Evolutionary conservation across 371 early-diverging fungal species (phyloP).

Genomic region (Mortierella sp.): DNA sequence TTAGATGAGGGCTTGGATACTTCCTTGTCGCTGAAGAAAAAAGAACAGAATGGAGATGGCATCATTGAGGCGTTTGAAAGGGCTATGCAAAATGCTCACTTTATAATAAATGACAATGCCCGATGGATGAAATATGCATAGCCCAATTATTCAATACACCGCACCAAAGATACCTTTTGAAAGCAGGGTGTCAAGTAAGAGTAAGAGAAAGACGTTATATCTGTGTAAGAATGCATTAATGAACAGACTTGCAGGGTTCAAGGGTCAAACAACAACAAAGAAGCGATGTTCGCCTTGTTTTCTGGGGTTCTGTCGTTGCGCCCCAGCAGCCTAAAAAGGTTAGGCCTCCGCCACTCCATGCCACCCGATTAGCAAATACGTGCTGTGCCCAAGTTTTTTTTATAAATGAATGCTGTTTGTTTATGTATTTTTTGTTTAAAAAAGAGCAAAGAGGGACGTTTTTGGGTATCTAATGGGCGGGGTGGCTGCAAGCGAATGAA

Average conservation of each 20-base stretch:
- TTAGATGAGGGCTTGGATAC: background rate
- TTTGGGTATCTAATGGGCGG: background rate
- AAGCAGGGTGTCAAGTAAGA: background rate
- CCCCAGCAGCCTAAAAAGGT: background rate
- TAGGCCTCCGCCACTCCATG: background rate
- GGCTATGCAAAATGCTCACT: background rate
- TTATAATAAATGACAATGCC: background rate
- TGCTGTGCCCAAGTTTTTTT: background rate
- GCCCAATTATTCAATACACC: background rate
- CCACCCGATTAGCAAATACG: background rate
- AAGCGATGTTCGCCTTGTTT: background rate
- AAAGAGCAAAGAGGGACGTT: background rate
- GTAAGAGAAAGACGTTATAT: background rate
- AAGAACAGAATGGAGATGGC: background rate
- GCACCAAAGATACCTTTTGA: background rate
- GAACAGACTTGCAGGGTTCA: background rate
- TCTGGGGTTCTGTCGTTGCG: background rate
- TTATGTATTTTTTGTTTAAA: background rate
- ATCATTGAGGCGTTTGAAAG: background rate
- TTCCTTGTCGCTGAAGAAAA: background rate
- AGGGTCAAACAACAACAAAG: background rate
- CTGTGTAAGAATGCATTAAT: background rate
- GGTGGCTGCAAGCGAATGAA: background rate
- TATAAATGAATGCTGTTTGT: background rate
- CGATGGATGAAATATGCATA: background rate